Evolutionary conservation across 2,329 filamentous ascomycete genomes (phyloP).

Genomic region (Calonectria fujianensis): DNA sequence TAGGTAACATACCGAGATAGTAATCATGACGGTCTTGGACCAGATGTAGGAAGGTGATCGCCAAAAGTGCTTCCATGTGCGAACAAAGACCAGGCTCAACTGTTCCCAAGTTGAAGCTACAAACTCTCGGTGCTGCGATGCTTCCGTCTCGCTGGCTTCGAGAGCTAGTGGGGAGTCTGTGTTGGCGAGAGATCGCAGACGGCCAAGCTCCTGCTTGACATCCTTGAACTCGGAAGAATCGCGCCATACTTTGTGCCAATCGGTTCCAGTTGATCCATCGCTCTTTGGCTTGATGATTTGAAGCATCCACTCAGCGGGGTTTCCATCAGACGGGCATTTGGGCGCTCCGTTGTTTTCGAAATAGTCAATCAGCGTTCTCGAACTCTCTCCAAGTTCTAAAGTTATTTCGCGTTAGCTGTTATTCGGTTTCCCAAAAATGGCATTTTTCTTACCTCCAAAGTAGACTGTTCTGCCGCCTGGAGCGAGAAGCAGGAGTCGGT

Average conservation of each 20-base stretch:
- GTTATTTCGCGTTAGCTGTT: neutral
- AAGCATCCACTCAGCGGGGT: slow-evolving; percentile 81
- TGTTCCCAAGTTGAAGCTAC: slow-evolving; percentile 52
- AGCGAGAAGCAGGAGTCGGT: slow-evolving; percentile 85
- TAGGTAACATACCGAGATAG: slow-evolving; percentile 21
- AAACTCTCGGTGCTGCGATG: slow-evolving; percentile 52
- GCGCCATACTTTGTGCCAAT: slow-evolving; percentile 57
- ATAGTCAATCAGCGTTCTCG: slow-evolving; percentile 15
- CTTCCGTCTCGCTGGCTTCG: neutral
- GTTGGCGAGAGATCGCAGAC: slow-evolving; percentile 10
- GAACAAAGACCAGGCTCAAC: slow-evolving; percentile 58
- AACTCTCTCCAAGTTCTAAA: slow-evolving; percentile 10
- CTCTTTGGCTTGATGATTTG: slow-evolving; percentile 61
- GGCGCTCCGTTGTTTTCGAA: slow-evolving; percentile 84
- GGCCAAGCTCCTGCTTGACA: neutral
- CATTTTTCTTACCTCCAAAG: slow-evolving; percentile 71
- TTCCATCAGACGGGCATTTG: slow-evolving; percentile 65
- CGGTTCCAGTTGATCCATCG: slow-evolving; percentile 66
- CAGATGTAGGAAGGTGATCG: slow-evolving; percentile 91
- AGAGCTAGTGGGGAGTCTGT: neutral
- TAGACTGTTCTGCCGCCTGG: slow-evolving; percentile 87
- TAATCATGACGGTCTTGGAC: slow-evolving; percentile 81
- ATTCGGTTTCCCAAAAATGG: neutral
- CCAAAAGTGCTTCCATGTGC: slow-evolving; percentile 70
- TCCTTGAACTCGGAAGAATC: slow-evolving; percentile 4